Base-by-base conservation (phyloP, 129 eudicot genomes). In the Pittosporum tobira region DNA sequence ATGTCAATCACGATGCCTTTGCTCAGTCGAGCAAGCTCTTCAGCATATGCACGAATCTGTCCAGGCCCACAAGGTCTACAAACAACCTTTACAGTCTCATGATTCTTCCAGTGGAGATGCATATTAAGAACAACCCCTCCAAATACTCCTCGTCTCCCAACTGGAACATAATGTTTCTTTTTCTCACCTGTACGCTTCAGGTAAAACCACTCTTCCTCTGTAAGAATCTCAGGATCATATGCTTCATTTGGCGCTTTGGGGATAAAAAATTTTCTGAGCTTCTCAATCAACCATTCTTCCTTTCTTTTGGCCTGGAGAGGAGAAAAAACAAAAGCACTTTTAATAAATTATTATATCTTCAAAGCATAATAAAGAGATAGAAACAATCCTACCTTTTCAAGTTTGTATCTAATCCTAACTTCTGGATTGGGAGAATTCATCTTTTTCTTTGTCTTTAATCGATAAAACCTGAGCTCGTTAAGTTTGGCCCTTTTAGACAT, bases 81-180 rank as follows among this genome's bases (percentile, higher is more conserved):
- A 51, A 86, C 68, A 51, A 90, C 98, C 70, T 86, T 90, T 28
- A 90, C 95, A 18, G 98, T 90, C 81, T 86, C 98, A 22, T 90
- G 95, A 38, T 74, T 86, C 77, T 90, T 90, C 98, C 98, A 90
- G 65, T 90, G 98, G 28, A 86, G 94, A 73, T 90, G 98, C 98
- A 90, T 90, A 74, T 90, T 90, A 8, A 90, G 95, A 54, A 90
- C 98, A 71, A 90, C 95, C 29, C 94, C 95, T 64, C 98, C 98
- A 78, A 90, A 90, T 60, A 90, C 94, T 55, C 98, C 98, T 29
- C 95, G 80, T 75, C 98, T 83, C 56, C 98, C 98, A 55, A 90
- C 95, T 22, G 87, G 95, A n/a, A 90, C 98, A 68, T 90, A 90
- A 67, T 90, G 67, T 74, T 90, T 90, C 94, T 90, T 90, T 64